These are phyloP conservation scores for Fagopyrum esculentum DNA, from an alignment of 148 eudicot genomes.

Conservation along the genomic window DNA sequence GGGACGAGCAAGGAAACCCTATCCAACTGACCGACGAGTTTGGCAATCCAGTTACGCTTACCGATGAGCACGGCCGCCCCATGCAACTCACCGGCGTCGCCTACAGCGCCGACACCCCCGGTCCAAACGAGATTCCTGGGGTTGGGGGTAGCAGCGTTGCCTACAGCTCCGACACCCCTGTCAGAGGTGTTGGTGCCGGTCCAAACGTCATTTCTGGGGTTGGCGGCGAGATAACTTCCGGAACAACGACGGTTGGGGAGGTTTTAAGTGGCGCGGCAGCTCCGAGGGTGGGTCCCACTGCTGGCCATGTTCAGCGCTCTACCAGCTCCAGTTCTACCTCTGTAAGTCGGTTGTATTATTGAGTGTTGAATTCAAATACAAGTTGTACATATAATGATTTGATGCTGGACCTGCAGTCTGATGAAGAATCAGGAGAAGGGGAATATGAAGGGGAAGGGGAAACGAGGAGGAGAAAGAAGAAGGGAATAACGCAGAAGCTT, in stretches of 20 bases:
- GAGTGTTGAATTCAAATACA: background rate
- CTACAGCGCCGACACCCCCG: conserved; percentile 3
- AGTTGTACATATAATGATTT: background rate
- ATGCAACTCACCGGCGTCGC: conserved; percentile 63
- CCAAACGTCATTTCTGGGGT: no score
- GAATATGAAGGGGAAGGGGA: conserved; percentile 25
- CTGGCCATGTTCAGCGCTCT: background rate
- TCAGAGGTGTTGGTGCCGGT: no score
- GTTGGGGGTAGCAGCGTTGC: no score
- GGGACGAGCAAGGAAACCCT: conserved; percentile 61
- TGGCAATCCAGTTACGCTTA: conserved; percentile 60
- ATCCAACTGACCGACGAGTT: conserved; percentile 56
- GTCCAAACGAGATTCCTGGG: no score
- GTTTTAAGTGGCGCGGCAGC: conserved; percentile 2
- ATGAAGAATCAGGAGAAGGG: conserved; percentile 48
- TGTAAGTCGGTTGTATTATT: background rate
- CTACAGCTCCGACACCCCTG: no score
- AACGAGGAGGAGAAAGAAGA: conserved; percentile 54
- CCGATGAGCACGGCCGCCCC: conserved; percentile 73
- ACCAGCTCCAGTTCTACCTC: conserved; percentile 35
- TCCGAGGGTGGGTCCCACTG: conserved; percentile 5
- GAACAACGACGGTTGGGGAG: conserved; percentile 16
- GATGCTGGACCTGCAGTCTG: conserved; percentile 25
- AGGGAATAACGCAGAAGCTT: conserved; percentile 54
- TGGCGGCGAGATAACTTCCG: background rate